Evolutionary conservation across 2,329 filamentous ascomycete species (phyloP), one percentile per base, ranked within the genome.

Genomic region (Cucurbitaria berberidis): DNA sequence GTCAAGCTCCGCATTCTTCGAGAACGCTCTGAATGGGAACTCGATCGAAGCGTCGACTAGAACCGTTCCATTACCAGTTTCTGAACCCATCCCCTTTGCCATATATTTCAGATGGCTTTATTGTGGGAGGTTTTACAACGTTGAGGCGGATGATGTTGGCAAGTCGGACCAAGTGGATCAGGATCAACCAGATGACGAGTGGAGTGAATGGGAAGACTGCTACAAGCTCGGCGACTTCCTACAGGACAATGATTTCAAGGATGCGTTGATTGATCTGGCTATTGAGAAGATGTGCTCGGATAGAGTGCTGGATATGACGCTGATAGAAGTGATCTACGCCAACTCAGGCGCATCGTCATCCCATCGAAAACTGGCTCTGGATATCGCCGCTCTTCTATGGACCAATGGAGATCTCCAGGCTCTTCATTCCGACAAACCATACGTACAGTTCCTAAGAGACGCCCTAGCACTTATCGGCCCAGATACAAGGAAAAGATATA

Each of bases 31-130:
- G 9, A 44, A n/a, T 3, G 34, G 8, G 5, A 34, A 50, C 11
- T 54, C 26, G 46, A 16, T 29, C 4, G 35, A 45, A 3, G 10
- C 9, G 3, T 19, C 5, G 1, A 27, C 19, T 1, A 38, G 13
- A 9, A 29, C 35, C 2, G 7, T 50, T 10, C 4, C 18, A 2
- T 29, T 54, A 13, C 46, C 18, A 3, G 35, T 32, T 1, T 8
- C 7, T n/a, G 3, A 39, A 6, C 6, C 29, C 2, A 15, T 1
- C 1, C 13, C 10, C 9, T 54, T 54, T 29, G n/a, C 15, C 2
- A 46, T 47, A 6, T 50, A 54, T 27, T 3, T 34, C n/a, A 43
- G 43, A 8, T 50, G 51, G 51, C 42, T 54, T 4, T 54, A 54
- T 15, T 39, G 30, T 5, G 42, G 38, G 4, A 11, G 16, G 5